These are phyloP conservation scores for Phoma sp. DNA, from an alignment of 2,329 filamentous ascomycete species.

Conservation along the genomic window DNA sequence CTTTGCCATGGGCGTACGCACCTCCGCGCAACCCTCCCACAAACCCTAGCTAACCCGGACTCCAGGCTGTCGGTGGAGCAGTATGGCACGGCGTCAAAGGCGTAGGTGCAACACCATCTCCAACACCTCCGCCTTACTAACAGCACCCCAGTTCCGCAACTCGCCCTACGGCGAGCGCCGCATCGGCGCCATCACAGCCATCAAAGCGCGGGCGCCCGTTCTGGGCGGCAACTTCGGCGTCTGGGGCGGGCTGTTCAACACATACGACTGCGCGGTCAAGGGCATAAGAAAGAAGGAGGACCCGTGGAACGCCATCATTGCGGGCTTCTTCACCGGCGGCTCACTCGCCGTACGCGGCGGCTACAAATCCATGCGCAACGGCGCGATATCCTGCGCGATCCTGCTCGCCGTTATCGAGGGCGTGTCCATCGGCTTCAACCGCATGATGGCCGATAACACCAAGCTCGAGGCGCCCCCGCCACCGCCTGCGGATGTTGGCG, in stretches of 20 bases:
- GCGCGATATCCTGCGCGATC: slow-evolving; percentile 93
- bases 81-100: slow-evolving; percentile 98
- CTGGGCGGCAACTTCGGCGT: slow-evolving; percentile 97
- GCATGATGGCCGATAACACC: slow-evolving; percentile 90
- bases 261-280: slow-evolving; percentile 96
- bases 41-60: slow-evolving; percentile 17
- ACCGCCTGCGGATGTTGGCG: slow-evolving; percentile 44
- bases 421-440: slow-evolving; percentile 92
- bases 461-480: slow-evolving; percentile 69
- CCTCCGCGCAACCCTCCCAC: slow-evolving; percentile 5
- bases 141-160: slow-evolving; percentile 41
- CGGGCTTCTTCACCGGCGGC: slow-evolving; percentile 90
- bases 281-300: slow-evolving; percentile 93
- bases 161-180: slow-evolving; percentile 82
- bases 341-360: slow-evolving; percentile 90
- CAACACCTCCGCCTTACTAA: slow-evolving; percentile 12
- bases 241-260: slow-evolving; percentile 95
- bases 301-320: slow-evolving; percentile 96
- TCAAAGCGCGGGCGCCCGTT: slow-evolving; percentile 96
- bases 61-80: slow-evolving; percentile 51
- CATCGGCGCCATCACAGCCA: slow-evolving; percentile 91
- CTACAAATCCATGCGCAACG: slow-evolving; percentile 89
- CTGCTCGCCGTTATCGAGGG: slow-evolving; percentile 96
- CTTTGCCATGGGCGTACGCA: slow-evolving; percentile 90
- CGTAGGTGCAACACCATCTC: slow-evolving; percentile 57